These are phyloP conservation scores for Alternaria postmessia DNA, from an alignment of 2,329 filamentous ascomycete genomes.

Conservation along the genomic window DNA sequence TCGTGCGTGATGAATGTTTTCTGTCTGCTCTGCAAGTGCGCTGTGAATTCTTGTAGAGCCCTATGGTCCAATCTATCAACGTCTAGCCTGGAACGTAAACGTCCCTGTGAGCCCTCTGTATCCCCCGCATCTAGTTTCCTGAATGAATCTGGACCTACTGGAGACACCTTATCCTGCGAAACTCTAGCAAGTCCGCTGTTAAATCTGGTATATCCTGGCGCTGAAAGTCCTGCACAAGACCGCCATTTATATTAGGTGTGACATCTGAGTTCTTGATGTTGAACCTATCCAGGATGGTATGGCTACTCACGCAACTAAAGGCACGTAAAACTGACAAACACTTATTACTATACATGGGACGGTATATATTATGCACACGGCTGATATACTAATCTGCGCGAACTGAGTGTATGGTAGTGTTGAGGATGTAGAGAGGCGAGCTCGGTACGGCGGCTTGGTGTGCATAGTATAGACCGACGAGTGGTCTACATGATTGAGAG, in stretches of 20 bases:
- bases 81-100: constrained; percentile 15
- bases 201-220: constrained; percentile 13
- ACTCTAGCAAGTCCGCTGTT: constrained; percentile 14
- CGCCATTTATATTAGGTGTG: constrained; percentile 15
- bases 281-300: constrained; percentile 17
- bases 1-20: constrained; percentile 28
- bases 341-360: constrained; percentile 16
- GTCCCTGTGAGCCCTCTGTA: constrained; percentile 12
- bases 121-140: constrained; percentile 11
- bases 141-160: constrained; percentile 15
- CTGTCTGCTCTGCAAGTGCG: constrained; percentile 24
- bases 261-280: constrained; percentile 18
- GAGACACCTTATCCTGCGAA: constrained; percentile 7
- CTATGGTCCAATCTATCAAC: constrained; percentile 12
- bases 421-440: constrained; percentile 21
- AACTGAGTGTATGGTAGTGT: constrained; percentile 17
- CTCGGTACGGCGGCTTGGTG: constrained; percentile 20
- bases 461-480: constrained; percentile 15
- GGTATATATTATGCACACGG: constrained; percentile 13
- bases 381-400: constrained; percentile 8
- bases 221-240: constrained; percentile 19
- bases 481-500: constrained; percentile 20
- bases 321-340: constrained; percentile 18
- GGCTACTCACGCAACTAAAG: constrained; percentile 13
- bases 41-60: constrained; percentile 22